phyloP scores from a whole-genome alignment of 140 eudicot species.

The Flaveria floridana region DNA sequence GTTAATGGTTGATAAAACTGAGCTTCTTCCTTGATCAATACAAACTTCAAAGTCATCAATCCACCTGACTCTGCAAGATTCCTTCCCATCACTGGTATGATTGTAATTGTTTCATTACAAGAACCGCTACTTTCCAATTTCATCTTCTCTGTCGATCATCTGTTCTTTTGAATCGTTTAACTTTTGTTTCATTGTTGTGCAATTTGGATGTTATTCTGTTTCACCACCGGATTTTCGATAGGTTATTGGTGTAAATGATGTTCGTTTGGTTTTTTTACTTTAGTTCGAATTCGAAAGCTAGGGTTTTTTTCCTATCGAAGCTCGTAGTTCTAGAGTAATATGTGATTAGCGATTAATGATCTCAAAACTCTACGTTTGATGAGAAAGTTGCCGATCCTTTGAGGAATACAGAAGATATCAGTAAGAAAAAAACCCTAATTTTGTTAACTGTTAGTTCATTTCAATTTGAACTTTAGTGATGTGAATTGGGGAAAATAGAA shows the following conservation, averaged over 20 bases:
- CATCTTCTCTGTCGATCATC: not conserved
- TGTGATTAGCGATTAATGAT: not conserved
- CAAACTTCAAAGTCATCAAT: not conserved
- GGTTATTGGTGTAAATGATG: not conserved
- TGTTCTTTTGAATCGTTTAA: not conserved
- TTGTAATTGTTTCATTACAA: not conserved
- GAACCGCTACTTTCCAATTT: not conserved
- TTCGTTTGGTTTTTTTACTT: not conserved
- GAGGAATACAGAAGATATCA: not conserved
- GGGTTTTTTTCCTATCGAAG: not conserved
- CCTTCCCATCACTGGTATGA: not conserved
- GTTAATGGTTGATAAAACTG: not conserved
- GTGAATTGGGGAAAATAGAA: not conserved
- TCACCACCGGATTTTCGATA: not conserved
- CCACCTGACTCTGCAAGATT: not conserved
- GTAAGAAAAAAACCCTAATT: not conserved
- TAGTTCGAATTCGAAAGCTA: not conserved
- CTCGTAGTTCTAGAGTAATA: not conserved
- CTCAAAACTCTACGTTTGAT: not conserved
- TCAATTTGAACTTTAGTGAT: slow-evolving; percentile 8
- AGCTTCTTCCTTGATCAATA: not conserved
- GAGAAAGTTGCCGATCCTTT: not conserved
- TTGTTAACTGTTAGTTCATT: not conserved
- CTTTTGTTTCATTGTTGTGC: not conserved
- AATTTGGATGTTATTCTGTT: not conserved